Base-by-base conservation (phyloP, 371 early-diverging fungal species). In the Mucor irregularis region DNA sequence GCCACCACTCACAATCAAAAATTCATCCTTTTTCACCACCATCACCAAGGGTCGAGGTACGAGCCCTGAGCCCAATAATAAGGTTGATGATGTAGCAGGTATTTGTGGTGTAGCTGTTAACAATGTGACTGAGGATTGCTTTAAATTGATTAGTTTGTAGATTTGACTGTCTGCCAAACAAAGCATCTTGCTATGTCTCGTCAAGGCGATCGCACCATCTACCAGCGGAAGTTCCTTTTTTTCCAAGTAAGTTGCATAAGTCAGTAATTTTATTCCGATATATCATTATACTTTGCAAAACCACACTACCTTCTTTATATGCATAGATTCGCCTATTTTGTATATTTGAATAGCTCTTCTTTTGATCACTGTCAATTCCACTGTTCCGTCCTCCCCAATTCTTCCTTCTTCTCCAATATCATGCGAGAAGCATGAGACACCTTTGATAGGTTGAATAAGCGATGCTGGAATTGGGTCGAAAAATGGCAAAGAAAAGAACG, bases 131-230 rank as follows among this genome's bases (percentile, higher is more conserved):
- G 71, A 67, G 3, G 82, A 76, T 24, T 62, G 64, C 10, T 77
- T 73, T 9, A 80, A 44, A 49, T 84, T 70, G 46, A 90, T 75
- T 5, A 92, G 51, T 42, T 85, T 88, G 69, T 90, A 90, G 8
- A 76, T 64, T 24, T 81, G 73, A 0, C 50, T 26, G 56, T 90
- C 91, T 9, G 90, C 93, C 10, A 87, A 72, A 46, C 89, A 90
- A 3, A 90, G 57, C 7, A 71, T 66, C 8, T 67, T 64, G 13
- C 79, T 74, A 61, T 80, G 74, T 26, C 85, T 69, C 13, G 79
- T 69, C 8, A 88, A 47, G 13, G 76, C 72, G 13, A 82, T 61
- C 0, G 87, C 88, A 2, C 87, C 86, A 51, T 89, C 88, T 1
- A 77, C 64, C 17, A 90, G 58, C 9, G 84, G 78, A 2, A 88